Evolutionary conservation across 768 basidiomycete genomes (phyloP), one percentile per base, ranked within the genome.

Genomic region (Tricholoma hemisulphureum): DNA sequence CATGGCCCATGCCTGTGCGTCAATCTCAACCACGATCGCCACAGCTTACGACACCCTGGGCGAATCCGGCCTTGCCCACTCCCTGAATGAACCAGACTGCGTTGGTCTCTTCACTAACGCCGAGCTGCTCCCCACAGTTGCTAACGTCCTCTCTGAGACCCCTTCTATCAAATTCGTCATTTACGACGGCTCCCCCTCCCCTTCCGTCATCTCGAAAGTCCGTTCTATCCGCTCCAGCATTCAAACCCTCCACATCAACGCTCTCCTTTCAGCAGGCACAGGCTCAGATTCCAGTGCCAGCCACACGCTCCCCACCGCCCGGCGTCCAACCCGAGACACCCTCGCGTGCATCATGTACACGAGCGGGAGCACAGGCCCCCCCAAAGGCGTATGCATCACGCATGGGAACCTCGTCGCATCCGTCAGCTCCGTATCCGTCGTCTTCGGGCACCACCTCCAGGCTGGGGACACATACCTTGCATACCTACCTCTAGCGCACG

Each of bases 21-120:
- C 82, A 11, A 89, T 95, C 57, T 85, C 87, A 6, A 86, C 87
- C 4, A 81, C 88, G 6, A 91, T 97, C 63, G 95, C 93, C 1
- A 98, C 96, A 2, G 95, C 95, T 0, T 98, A 99, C 73, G 96
- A 97, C 69, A 96, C 93, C 1, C 88, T 98, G 20, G 95, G 96
- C 53, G 88, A 90, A 68, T 77, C 83, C 1, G 94, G 96, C 51
- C 84, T 99, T 20, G 76, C 86, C 0, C 95, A 98, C 71, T 94
- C 96, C 0, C 83, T 98, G 58, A 90, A 92, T 69, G 81, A 80
- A 58, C 93, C 95, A 3, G 77, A 88, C 48, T 94, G 90, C 61
- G 79, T 85, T 23, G 89, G 86, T 58, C 78, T 98, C 68, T 96
- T 92, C 76, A 95, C 95, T 63, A 96, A 99, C 65, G 89, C 91